A percentile compares a stretch with the other conserved stretches of the same genome.
These are phyloP conservation scores for Haplographium delicatum DNA, from an alignment of 495 filamentous ascomycete species.

Conservation along the genomic window DNA sequence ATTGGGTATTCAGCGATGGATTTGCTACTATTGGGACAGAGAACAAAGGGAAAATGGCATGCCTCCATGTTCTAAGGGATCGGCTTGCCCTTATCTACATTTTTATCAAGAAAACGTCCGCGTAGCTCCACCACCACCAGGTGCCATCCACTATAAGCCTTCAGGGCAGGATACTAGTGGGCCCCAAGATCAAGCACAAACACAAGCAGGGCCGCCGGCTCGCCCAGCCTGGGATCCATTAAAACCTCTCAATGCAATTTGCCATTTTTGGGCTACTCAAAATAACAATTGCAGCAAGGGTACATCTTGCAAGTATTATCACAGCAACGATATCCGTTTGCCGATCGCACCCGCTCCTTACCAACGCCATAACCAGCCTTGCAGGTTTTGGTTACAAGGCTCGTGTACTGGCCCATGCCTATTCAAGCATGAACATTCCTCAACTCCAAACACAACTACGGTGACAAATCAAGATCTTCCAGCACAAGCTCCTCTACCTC, in stretches of 20 bases:
- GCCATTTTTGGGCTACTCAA: constrained; percentile 5
- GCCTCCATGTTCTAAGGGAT: too few species aligned
- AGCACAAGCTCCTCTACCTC: neutral
- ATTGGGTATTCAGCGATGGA: too few species aligned
- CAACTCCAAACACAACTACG: neutral
- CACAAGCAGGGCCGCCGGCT: too few species aligned
- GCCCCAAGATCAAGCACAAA: too few species aligned
- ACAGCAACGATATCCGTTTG: neutral
- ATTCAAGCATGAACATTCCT: neutral
- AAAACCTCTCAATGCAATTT: constrained; percentile 12
- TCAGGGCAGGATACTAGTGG: too few species aligned
- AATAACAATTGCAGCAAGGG: neutral
- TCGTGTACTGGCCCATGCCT: neutral
- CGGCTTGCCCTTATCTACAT: too few species aligned
- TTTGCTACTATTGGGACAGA: too few species aligned
- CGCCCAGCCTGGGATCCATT: constrained; percentile 8
- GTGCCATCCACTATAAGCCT: too few species aligned
- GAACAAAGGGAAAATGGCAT: too few species aligned
- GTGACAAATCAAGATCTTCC: neutral
- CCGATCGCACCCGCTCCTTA: constrained; percentile 11
- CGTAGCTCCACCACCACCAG: too few species aligned
- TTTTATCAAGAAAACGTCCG: too few species aligned
- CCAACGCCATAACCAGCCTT: neutral
- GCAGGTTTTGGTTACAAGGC: neutral
- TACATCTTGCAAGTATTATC: constrained; percentile 1